Conservation (phyloP, 164 flowering plant genomes). For the Aristolochia contorta region DNA sequence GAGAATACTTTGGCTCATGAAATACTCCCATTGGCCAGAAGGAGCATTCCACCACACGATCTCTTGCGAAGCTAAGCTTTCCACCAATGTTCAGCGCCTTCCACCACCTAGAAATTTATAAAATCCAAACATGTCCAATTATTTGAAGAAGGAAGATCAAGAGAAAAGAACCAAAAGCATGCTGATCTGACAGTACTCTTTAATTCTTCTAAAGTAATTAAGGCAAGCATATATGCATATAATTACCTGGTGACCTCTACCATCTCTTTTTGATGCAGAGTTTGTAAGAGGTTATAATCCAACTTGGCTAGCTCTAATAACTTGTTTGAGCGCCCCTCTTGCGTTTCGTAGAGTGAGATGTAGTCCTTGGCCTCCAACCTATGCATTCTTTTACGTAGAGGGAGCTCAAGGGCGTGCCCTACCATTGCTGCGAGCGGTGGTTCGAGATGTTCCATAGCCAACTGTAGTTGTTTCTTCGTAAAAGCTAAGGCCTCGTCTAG, state of each 20-base stretch:
- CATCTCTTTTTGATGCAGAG: constrained; percentile 31
- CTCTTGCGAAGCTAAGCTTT: constrained; percentile 1
- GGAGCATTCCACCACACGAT: constrained; percentile 2
- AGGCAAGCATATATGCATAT: neutral
- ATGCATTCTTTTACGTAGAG: constrained; percentile 23
- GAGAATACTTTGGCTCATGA: constrained; percentile 1
- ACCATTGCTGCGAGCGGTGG: constrained; percentile 20
- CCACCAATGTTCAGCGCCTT: neutral
- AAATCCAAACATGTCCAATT: neutral
- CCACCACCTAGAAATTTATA: constrained; percentile 8
- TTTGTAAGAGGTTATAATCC: constrained; percentile 46
- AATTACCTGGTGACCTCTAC: constrained; percentile 21
- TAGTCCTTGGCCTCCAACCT: constrained; percentile 28
- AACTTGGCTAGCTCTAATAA: constrained; percentile 37
- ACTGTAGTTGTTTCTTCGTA: constrained; percentile 4
- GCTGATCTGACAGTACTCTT: no score
- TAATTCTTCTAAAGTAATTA: neutral
- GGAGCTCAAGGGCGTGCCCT: constrained; percentile 20
- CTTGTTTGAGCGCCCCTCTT: constrained; percentile 11
- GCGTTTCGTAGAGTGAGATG: constrained; percentile 24
- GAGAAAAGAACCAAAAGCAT: no score
- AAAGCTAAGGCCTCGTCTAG: constrained; percentile 40
- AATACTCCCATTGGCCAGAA: neutral
- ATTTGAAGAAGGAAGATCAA: no score
- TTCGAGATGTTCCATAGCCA: no score